Evolutionary conservation across 768 basidiomycete genomes (phyloP).

Genomic region (Naematelia aurantialba): DNA sequence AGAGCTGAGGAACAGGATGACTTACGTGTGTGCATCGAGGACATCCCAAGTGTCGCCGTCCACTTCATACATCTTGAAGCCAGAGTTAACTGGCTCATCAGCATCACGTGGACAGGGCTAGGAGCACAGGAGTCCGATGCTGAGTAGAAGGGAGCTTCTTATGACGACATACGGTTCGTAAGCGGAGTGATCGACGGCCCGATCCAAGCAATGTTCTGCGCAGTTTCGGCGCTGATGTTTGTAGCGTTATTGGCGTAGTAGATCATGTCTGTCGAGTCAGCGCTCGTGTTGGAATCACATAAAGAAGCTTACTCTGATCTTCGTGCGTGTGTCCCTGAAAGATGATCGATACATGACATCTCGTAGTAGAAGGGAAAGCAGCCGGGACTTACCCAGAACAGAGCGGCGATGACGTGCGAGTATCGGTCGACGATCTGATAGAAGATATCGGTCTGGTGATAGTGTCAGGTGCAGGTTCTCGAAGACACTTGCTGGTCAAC

Average conservation of each 20-base stretch:
- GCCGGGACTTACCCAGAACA: constrained; percentile 60
- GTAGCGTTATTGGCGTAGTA: constrained; percentile 72
- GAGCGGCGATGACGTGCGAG: constrained; percentile 52
- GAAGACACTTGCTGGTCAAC: too few relatives aligned
- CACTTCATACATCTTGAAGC: constrained; percentile 69
- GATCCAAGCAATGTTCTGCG: constrained; percentile 60
- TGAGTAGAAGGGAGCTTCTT: too few relatives aligned
- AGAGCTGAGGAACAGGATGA: constrained; percentile 12
- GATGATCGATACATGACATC: background rate
- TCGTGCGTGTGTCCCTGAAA: constrained; percentile 66
- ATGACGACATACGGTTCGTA: constrained; percentile 18
- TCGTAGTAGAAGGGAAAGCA: background rate
- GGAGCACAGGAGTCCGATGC: too few relatives aligned
- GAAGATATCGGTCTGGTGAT: constrained; percentile 56
- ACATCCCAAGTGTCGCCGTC: constrained; percentile 77
- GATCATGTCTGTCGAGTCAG: constrained; percentile 55
- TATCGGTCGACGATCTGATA: constrained; percentile 45
- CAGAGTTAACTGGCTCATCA: constrained; percentile 60
- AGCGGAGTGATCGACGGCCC: constrained; percentile 66
- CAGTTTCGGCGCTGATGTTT: constrained; percentile 58
- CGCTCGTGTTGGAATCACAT: background rate
- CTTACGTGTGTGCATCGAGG: constrained; percentile 71
- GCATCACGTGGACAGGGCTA: too few relatives aligned
- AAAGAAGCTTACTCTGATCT: constrained; percentile 54
- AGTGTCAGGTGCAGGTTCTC: too few relatives aligned